Conservation (phyloP, 495 filamentous ascomycete genomes). For the Pseudotulostoma volvatum region DNA sequence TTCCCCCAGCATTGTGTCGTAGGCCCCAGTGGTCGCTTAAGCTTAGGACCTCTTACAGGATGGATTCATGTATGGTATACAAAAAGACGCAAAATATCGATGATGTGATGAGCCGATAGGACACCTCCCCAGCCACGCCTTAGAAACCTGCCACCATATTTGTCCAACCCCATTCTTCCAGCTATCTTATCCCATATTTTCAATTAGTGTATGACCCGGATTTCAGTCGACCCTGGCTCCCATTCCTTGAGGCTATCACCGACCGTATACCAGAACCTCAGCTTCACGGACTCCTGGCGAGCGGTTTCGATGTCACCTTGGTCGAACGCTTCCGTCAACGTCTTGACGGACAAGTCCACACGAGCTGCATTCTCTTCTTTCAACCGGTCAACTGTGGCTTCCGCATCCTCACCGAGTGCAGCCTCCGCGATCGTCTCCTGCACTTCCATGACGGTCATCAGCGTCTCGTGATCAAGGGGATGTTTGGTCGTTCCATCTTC, state of each 20-base stretch:
- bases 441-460: conserved; percentile 80
- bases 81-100: too few relatives aligned
- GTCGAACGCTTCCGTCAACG: conserved; percentile 46
- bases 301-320: conserved; percentile 49
- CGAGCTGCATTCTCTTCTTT: conserved; percentile 49
- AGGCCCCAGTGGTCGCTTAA: too few relatives aligned
- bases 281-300: conserved; percentile 48
- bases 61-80: too few relatives aligned
- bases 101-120: too few relatives aligned
- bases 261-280: conserved; percentile 90
- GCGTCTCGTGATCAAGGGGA: conserved; percentile 50
- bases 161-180: too few relatives aligned
- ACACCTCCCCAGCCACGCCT: too few relatives aligned
- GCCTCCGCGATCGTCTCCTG: conserved; percentile 67
- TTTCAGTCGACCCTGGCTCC: conserved; percentile 56
- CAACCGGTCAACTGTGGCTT: conserved; percentile 46
- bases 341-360: conserved; percentile 40
- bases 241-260: conserved; percentile 63
- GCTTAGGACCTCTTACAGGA: too few relatives aligned
- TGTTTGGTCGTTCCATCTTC: conserved; percentile 49
- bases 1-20: too few relatives aligned
- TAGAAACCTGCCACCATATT: too few relatives aligned
- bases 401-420: conserved; percentile 31
- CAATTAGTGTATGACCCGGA: conserved; percentile 48
- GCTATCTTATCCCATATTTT: too few relatives aligned